Base-by-base conservation (phyloP, 192 early-diverging fungal species). In the Chytriomyces sp. region DNA sequence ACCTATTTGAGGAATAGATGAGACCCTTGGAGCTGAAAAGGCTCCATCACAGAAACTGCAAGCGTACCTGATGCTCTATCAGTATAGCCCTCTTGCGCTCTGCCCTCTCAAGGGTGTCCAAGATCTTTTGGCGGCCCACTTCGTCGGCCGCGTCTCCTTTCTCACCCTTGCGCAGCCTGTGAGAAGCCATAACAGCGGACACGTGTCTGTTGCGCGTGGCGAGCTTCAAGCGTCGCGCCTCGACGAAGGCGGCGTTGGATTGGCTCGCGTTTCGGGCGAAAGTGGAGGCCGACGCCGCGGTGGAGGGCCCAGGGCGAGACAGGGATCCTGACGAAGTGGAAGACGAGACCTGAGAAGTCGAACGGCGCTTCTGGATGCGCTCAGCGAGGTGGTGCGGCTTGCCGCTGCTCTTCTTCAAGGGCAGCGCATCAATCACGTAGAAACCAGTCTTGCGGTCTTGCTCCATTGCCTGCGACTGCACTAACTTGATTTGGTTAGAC, bases 301-400 rank as follows among this genome's bases (percentile, higher is more conserved):
- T 38, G 63, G 41, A 65, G 75, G 44, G 54, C 67, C 22, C 30
- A 33, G 22, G 61, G 26, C 57, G 39, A 26, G 25, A n/a, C n/a
- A n/a, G n/a, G n/a, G n/a, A n/a, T n/a, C n/a, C n/a, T n/a, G 67
- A 36, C 6, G 25, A 6, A 12, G 6, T 10, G 10, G 31, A 12
- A 14, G 5, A 40, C 61, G 7, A n/a, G n/a, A n/a, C n/a, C n/a
- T n/a, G n/a, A n/a, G n/a, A n/a, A n/a, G n/a, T 14, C 17, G 59
- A 54, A 40, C 72, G 17, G 3, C 62, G 38, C 8, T 25, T 14
- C 22, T 36, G 36, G 69, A 79, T 38, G 3, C 85, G 77, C 39
- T 68, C 79, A 36, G 82, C 85, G 30, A 86, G 65, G 52, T 86
- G 84, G 54, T 64, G 65, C 26, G 85, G 85, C 34, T 82, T 76